Evolutionary conservation across 2,329 filamentous ascomycete genomes (phyloP), one percentile per base, ranked within the genome.

Genomic region (Alternaria triticimaculans): DNA sequence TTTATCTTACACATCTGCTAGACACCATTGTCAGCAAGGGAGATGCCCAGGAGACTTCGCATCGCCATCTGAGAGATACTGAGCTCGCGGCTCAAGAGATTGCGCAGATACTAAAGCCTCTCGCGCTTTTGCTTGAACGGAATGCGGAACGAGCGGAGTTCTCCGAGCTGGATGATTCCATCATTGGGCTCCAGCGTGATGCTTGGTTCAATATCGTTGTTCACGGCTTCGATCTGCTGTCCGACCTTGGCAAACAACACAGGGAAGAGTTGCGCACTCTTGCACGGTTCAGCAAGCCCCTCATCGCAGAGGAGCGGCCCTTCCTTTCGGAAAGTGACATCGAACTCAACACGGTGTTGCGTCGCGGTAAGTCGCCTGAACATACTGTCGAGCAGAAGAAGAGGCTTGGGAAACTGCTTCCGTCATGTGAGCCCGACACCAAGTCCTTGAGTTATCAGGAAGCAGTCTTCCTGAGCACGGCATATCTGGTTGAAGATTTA

Each of bases 181-280:
- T 89, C 8, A 87, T 92, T 65, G 87, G 88, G 25, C 82, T 96
- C 60, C 87, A 96, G 70, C 90, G 95, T 56, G 94, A 99, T 84
- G 93, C 93, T 6, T 99, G 96, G 96, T 98, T 97, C 82, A 99
- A 99, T 74, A 93, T 98, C 66, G 92, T 94, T 21, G 92, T 97
- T 1, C 96, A 99, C 78, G 96, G 94, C 5, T 97, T 98, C 77
- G 90, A 90, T 10, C 85, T 91, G 11, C 87, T 87, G 15, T 95
- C 93, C 0, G 87, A 90, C 15, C 87, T 92, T 58, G 92, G 90
- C 18, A 90, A 90, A 76, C 87, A 88, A 69, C 89, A 96, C 72
- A 81, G 89, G 54, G 87, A 90, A 61, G 94, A 97, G 76, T 85
- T 99, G 20, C 89, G 92, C 23, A 85, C 92, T 37, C 90, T 99